phyloP scores from a whole-genome alignment of 176 grass and related monocot genomes.

The Aegilops longissima region DNA sequence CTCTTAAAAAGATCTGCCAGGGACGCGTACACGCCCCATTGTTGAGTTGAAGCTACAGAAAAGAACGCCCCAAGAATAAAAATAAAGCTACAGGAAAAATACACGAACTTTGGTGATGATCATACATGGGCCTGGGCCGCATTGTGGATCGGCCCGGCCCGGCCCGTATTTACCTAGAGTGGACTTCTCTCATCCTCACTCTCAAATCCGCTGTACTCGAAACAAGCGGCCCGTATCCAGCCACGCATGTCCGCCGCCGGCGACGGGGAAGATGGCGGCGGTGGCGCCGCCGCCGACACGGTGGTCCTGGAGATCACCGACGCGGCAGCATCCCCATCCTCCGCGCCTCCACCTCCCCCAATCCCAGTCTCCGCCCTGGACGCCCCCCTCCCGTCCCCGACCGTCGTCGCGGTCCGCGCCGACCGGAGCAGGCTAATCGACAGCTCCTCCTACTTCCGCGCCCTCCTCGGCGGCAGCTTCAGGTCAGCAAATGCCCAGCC shows the following conservation, averaged over 20 bases:
- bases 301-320: constrained; percentile 47
- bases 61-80: no score
- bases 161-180: not conserved
- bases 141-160: not conserved
- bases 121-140: no score
- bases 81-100: no score
- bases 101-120: no score
- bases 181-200: not conserved
- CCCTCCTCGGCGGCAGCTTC: constrained; percentile 63
- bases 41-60: no score
- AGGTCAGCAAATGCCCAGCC: constrained; percentile 23
- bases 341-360: not conserved
- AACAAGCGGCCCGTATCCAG: not conserved
- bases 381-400: constrained; percentile 9
- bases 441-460: constrained; percentile 69
- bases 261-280: constrained; percentile 22
- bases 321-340: not conserved
- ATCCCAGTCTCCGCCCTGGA: constrained; percentile 26
- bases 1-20: no score
- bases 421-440: constrained; percentile 55
- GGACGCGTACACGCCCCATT: no score
- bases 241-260: constrained; percentile 12
- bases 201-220: not conserved
- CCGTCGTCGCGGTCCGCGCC: constrained; percentile 36
- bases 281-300: not conserved